Conservation (phyloP, 2,329 filamentous ascomycete species). For the Kalmusia sp. region DNA sequence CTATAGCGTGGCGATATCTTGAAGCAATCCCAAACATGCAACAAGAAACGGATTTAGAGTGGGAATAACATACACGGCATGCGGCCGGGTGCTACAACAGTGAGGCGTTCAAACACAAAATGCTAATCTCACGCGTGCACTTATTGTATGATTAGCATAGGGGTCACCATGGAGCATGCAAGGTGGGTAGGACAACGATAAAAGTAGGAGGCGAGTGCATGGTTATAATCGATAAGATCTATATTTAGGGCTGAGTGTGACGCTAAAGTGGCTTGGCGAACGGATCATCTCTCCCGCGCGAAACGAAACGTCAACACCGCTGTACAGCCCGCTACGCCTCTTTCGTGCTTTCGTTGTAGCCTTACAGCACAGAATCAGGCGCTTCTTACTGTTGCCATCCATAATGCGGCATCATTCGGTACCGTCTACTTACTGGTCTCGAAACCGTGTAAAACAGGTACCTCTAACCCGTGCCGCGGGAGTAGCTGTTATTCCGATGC, state of each 20-base stretch:
- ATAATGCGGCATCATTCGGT: not conserved
- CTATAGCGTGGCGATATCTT: not conserved
- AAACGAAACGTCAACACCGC: slow-evolving; percentile 1
- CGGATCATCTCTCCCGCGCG: not conserved
- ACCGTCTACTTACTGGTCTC: not conserved
- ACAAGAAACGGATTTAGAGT: too few relatives aligned
- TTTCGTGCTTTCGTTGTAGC: not conserved
- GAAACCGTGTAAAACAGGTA: not conserved
- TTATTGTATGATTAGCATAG: too few relatives aligned
- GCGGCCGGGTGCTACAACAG: too few relatives aligned
- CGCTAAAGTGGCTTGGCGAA: not conserved
- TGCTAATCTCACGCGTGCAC: too few relatives aligned
- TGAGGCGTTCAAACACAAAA: too few relatives aligned
- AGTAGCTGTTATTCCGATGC: slow-evolving; percentile 26
- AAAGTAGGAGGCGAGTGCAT: too few relatives aligned
- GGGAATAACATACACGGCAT: too few relatives aligned
- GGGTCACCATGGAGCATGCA: too few relatives aligned
- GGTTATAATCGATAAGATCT: slow-evolving; percentile 2
- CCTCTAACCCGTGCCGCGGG: slow-evolving; percentile 35
- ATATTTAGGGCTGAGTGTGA: not conserved
- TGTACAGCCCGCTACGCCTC: not conserved
- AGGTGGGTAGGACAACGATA: too few relatives aligned
- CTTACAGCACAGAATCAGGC: not conserved
- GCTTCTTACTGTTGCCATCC: not conserved
- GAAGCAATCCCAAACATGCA: not conserved